A percentile compares a stretch with the other conserved stretches of the same genome.
phyloP scores from a whole-genome alignment of 768 basidiomycete genomes.

The Scleroderma citrinum region DNA sequence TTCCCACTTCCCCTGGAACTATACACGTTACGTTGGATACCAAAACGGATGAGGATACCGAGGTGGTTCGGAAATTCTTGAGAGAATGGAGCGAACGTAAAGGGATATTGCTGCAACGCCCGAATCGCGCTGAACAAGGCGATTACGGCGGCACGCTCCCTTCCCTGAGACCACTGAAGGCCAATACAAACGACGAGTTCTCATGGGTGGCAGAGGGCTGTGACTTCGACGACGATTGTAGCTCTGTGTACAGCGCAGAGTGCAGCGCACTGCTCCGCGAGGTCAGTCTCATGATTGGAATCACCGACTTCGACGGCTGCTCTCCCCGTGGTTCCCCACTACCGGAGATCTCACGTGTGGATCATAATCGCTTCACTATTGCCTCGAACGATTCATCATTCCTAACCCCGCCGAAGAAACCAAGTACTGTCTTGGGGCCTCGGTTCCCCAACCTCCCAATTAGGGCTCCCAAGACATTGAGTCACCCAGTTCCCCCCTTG shows the following conservation, averaged over 20 bases:
- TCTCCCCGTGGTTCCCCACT: background rate
- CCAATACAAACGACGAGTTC: slow-evolving; percentile 4
- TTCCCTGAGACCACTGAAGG: background rate
- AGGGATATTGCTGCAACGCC: slow-evolving; percentile 2
- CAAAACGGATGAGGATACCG: slow-evolving; percentile 2
- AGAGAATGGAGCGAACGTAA: slow-evolving; percentile 10
- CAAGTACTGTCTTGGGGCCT: background rate
- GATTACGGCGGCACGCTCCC: background rate
- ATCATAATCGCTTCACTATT: background rate
- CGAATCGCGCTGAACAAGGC: background rate
- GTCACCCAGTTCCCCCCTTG: background rate
- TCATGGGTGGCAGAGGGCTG: slow-evolving; percentile 12
- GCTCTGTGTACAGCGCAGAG: slow-evolving; percentile 10
- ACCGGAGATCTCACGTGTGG: background rate
- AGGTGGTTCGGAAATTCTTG: slow-evolving; percentile 11
- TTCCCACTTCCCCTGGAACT: slow-evolving; percentile 1
- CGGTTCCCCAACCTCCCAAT: background rate
- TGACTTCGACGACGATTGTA: background rate
- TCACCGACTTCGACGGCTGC: slow-evolving; percentile 17
- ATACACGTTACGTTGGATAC: slow-evolving; percentile 1
- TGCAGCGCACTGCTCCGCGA: slow-evolving; percentile 28
- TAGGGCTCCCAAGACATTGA: background rate
- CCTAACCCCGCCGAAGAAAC: background rate
- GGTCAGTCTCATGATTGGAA: slow-evolving; percentile 27
- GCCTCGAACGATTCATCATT: background rate